These are phyloP conservation scores for Russula griseocarnosa DNA, from an alignment of 768 basidiomycete species.

Conservation along the genomic window DNA sequence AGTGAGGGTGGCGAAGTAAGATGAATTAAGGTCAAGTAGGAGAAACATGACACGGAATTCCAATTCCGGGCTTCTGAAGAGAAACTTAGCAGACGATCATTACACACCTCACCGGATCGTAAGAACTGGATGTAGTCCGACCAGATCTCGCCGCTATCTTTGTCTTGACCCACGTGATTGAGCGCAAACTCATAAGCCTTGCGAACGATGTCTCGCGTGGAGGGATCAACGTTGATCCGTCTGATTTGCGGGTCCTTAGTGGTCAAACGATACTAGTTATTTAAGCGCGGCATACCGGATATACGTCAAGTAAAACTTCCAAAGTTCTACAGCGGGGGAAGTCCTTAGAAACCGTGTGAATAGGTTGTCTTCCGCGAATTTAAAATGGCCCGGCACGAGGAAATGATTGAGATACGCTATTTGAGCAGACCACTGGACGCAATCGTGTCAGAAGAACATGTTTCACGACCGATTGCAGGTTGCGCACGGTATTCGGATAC, in stretches of 20 bases:
- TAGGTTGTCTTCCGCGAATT: conserved; percentile 70
- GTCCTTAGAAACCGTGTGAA: conserved; percentile 83
- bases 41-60: conserved; percentile 25
- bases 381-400: conserved; percentile 59
- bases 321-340: conserved; percentile 85
- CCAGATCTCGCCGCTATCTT: conserved; percentile 91
- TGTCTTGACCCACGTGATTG: conserved; percentile 84
- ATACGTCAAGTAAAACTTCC: conserved; percentile 91
- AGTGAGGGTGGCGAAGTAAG: conserved; percentile 15
- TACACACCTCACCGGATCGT: conserved; percentile 66
- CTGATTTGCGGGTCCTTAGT: conserved; percentile 37
- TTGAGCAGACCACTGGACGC: conserved; percentile 68
- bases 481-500: conserved; percentile 89
- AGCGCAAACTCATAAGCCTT: conserved; percentile 94
- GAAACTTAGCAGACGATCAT: conserved; percentile 19
- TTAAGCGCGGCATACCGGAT: conserved; percentile 50
- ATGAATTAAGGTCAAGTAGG: conserved; percentile 27
- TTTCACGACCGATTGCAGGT: conserved; percentile 31
- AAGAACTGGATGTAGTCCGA: conserved; percentile 90
- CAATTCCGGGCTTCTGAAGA: conserved; percentile 10
- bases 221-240: conserved; percentile 62
- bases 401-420: conserved; percentile 81
- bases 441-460: conserved; percentile 29
- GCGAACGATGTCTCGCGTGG: conserved; percentile 70
- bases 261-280: conserved; percentile 17